Evolutionary conservation across 768 basidiomycete genomes (phyloP), one percentile per base, ranked within the genome.

Genomic region (Suillus alpinus): DNA sequence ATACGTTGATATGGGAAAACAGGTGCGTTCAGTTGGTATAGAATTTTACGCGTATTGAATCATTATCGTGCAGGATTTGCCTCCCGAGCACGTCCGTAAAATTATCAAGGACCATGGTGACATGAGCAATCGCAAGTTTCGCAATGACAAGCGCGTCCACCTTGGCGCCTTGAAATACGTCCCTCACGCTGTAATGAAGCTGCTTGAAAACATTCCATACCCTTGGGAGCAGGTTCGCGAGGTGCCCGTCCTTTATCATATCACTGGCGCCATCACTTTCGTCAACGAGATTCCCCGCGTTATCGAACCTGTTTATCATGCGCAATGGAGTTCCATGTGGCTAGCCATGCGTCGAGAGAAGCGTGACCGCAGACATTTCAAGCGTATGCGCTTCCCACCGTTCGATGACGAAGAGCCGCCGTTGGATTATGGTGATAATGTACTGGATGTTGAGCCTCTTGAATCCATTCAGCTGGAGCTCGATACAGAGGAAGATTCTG

Each of bases 281-380:
- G 97, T 99, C 66, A 98, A 98, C 78, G 95, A 98, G 75, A 91
- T 98, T 41, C 97, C 97, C 46, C 89, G 94, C 51, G 86, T 99
- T 66, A 91, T 98, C 63, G 97, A 98, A 73, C 97, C 97, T 6
- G 86, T 99, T 10, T 98, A 97, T 75, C 97, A 99, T 73, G 94
- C 97, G 1, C 97, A 98, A 70, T 99, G 97, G 97, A 95, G 94
- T 71, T 92, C 93, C 6, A 99, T 99, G 97, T 99, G 97, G 97
- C 80, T 99, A 50, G 96, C 97, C 12, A 99, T 99, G 97, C 84
- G 97, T 62, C 81, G 97, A 63, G 97, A 99, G 78, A 99, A 99
- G 81, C 86, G 97, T 60, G 97, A 99, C 73, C 91, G 97, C 72
- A 81, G 96, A 61, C 97, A 99, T 75, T 99, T 99, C 81, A 99